Base-by-base conservation (phyloP, 257 asterid genomes). In the Fraxinus cuspidata region DNA sequence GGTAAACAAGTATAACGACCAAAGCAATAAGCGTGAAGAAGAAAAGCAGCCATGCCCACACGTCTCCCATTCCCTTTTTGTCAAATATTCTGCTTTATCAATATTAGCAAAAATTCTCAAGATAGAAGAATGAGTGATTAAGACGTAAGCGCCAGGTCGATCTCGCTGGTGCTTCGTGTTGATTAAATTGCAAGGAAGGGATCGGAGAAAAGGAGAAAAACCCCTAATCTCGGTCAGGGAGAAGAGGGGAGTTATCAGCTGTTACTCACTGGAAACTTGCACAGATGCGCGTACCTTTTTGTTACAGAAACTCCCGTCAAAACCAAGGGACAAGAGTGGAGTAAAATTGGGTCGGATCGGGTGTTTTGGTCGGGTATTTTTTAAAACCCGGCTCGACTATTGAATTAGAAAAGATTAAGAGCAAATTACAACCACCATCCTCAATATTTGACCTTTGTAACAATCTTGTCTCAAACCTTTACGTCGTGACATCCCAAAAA, bases 41-140 rank as follows among this genome's bases (percentile, higher is more conserved):
- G 92, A 92, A 92, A 60, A 90, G 87, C 63, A 94, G 82, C 98
- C 97, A 94, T 27, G 90, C 86, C 85, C 88, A 89, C 38, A 87
- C 82, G 68, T 86, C 94, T 67, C 87, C 91, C 97, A 92, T 93
- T 67, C 70, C 87, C 72, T 75, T 73, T 47, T 53, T 21, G 5
- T 66, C 42, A 21, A 63, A 76, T 53, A 31, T 10, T 29, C 60
- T 10, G 37, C 34, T 67, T 68, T 78, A 15, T 51, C 21, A 2
- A 42, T 42, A 42, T 11, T 42, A 42, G 49, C 49, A 42, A 42
- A 37, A 51, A 51, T 51, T 42, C 15, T 11, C 60, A 66, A 28
- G 42, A 66, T 21, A 72, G 66, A 35, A 71, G 38, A 70, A 70
- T 70, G 71, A 79, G 83, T 32, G 37, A 29, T 72, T 63, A 74